These are phyloP conservation scores for Torulaspora delbrueckii DNA, from an alignment of 805 yeast genomes.

Conservation along the genomic window DNA sequence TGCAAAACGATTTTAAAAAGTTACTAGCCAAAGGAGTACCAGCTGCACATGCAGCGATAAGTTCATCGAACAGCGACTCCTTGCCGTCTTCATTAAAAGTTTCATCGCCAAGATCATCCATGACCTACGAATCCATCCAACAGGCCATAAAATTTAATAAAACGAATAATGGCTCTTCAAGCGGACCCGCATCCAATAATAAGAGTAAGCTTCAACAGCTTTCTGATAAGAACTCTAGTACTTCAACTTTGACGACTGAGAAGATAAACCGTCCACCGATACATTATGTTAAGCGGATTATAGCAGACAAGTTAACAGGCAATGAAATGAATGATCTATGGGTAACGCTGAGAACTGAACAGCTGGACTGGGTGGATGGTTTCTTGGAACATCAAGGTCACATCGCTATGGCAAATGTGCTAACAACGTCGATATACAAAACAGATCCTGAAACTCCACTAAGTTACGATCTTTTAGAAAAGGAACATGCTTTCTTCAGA, in stretches of 20 bases:
- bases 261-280: slow-evolving; percentile 52
- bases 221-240: slow-evolving; percentile 20
- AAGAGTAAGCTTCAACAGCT: slow-evolving; percentile 5
- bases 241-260: slow-evolving; percentile 25
- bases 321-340: slow-evolving; percentile 76
- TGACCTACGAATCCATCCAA: background rate
- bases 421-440: slow-evolving; percentile 44
- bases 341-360: slow-evolving; percentile 90
- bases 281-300: slow-evolving; percentile 66
- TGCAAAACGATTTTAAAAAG: slow-evolving; percentile 67
- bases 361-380: slow-evolving; percentile 70
- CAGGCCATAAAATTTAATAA: slow-evolving; percentile 4
- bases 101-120: slow-evolving; percentile 7
- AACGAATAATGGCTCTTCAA: slow-evolving; percentile 6
- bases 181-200: background rate
- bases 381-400: slow-evolving; percentile 83
- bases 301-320: slow-evolving; percentile 62
- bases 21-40: slow-evolving; percentile 34
- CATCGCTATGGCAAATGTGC: slow-evolving; percentile 61
- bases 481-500: slow-evolving; percentile 70
- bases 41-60: slow-evolving; percentile 2
- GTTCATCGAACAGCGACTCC: slow-evolving; percentile 10
- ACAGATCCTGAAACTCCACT: slow-evolving; percentile 26
- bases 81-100: slow-evolving; percentile 1
- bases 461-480: slow-evolving; percentile 49